A percentile compares a stretch with the other conserved stretches of the same genome.
Evolutionary conservation across 2,329 filamentous ascomycete genomes (phyloP).

Genomic region (Cadophora sp.): DNA sequence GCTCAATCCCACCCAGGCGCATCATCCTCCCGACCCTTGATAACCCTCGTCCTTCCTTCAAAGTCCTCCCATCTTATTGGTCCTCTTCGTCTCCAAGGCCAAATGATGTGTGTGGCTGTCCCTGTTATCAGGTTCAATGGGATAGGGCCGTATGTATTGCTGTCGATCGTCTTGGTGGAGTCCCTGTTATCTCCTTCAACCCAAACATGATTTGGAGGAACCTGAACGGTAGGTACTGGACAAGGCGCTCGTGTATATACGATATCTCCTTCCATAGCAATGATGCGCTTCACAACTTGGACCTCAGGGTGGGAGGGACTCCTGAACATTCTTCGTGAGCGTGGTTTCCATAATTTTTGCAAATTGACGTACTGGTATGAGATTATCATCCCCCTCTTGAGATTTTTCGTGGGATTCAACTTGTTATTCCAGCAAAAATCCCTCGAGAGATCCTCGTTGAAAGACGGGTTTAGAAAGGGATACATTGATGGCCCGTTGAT

Average conservation of each 20-base stretch:
- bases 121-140: constrained; percentile 78
- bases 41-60: constrained; percentile 50
- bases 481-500: constrained; percentile 76
- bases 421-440: constrained; percentile 68
- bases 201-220: constrained; percentile 91
- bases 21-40: constrained; percentile 42
- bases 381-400: constrained; percentile 77
- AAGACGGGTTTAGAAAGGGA: constrained; percentile 74
- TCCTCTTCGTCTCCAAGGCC: constrained; percentile 68
- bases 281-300: constrained; percentile 79
- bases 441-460: constrained; percentile 58
- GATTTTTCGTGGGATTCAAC: constrained; percentile 60
- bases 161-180: constrained; percentile 75
- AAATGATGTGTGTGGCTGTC: constrained; percentile 74
- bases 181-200: constrained; percentile 80
- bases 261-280: constrained; percentile 81
- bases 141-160: constrained; percentile 89
- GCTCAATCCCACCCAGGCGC: constrained; percentile 32
- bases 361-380: constrained; percentile 63
- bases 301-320: constrained; percentile 74
- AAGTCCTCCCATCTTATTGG: constrained; percentile 63
- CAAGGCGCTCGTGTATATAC: constrained; percentile 71
- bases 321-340: constrained; percentile 50
- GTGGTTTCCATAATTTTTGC: neutral
- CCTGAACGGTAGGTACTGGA: constrained; percentile 60